Conservation (phyloP, 352 stramenopile species). For the Phytophthora constricta region DNA sequence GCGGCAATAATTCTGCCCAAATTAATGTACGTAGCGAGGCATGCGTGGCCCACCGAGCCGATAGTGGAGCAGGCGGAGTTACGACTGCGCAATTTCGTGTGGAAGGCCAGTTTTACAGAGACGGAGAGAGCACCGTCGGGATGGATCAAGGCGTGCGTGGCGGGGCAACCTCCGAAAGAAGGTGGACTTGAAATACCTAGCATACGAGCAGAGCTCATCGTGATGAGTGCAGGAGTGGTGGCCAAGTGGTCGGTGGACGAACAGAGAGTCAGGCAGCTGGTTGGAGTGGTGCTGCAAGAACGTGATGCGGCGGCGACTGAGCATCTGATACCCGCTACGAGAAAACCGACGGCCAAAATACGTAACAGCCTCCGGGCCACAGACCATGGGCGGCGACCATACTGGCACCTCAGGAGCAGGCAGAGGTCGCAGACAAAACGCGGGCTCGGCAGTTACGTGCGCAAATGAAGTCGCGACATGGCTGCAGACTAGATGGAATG, state of each 20-base stretch:
- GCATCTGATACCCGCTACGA: too few relatives aligned
- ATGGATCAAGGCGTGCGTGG: conserved; percentile 2
- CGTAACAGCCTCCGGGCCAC: background rate
- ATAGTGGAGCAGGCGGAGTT: background rate
- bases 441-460: too few relatives aligned
- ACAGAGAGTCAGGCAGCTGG: too few relatives aligned
- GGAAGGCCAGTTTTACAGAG: background rate
- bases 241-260: too few relatives aligned
- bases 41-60: background rate
- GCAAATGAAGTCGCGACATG: background rate
- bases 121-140: background rate
- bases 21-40: conserved; percentile 3
- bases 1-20: conserved; percentile 3
- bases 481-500: background rate
- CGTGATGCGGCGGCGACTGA: too few relatives aligned
- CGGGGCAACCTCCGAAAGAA: background rate
- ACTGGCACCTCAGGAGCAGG: background rate
- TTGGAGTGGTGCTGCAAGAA: too few relatives aligned
- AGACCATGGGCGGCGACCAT: background rate
- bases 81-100: conserved; percentile 7
- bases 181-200: conserved; percentile 2
- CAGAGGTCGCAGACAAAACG: background rate
- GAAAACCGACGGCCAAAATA: background rate
- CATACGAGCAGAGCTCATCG: background rate
- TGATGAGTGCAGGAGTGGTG: background rate